phyloP scores from a whole-genome alignment of 495 filamentous ascomycete genomes.

The Usnea hakonensis region DNA sequence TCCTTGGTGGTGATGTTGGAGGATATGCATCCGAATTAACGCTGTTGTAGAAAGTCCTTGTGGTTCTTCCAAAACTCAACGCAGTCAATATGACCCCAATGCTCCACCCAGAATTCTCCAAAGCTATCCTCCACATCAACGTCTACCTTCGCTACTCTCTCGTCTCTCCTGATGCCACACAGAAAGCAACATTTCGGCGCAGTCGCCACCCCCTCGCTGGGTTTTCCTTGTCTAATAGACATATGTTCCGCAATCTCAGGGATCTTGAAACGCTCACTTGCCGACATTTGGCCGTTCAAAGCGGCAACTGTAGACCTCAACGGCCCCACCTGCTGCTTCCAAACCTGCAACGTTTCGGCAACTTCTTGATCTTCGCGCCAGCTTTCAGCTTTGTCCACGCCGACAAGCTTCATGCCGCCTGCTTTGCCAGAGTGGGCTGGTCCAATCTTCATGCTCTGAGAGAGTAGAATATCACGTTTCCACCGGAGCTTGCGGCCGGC shows the following conservation, averaged over 20 bases:
- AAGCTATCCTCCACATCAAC: constrained; percentile 76
- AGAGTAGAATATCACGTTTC: constrained; percentile 79
- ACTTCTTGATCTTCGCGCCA: constrained; percentile 83
- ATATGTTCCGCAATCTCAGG: constrained; percentile 61
- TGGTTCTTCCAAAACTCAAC: constrained; percentile 77
- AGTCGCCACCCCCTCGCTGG: constrained; percentile 53
- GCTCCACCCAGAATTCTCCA: constrained; percentile 92
- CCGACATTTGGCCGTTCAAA: constrained; percentile 32
- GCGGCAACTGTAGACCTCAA: constrained; percentile 29
- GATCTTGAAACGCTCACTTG: constrained; percentile 40
- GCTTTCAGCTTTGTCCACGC: constrained; percentile 69
- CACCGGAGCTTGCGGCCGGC: constrained; percentile 80
- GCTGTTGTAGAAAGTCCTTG: constrained; percentile 53
- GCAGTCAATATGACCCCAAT: constrained; percentile 80
- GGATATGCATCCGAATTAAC: constrained; percentile 34
- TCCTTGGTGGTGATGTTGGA: background rate
- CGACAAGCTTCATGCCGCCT: constrained; percentile 82
- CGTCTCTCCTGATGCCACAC: constrained; percentile 80
- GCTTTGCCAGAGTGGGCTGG: constrained; percentile 52
- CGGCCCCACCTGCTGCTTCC: constrained; percentile 60
- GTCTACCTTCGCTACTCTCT: constrained; percentile 69
- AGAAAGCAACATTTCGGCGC: constrained; percentile 74
- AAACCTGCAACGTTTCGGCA: constrained; percentile 63
- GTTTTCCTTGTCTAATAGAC: constrained; percentile 49
- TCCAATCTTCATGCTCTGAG: constrained; percentile 81